These are phyloP conservation scores for Kentomonas sorsogonicus DNA, from an alignment of 208 protist species.

Conservation along the genomic window DNA sequence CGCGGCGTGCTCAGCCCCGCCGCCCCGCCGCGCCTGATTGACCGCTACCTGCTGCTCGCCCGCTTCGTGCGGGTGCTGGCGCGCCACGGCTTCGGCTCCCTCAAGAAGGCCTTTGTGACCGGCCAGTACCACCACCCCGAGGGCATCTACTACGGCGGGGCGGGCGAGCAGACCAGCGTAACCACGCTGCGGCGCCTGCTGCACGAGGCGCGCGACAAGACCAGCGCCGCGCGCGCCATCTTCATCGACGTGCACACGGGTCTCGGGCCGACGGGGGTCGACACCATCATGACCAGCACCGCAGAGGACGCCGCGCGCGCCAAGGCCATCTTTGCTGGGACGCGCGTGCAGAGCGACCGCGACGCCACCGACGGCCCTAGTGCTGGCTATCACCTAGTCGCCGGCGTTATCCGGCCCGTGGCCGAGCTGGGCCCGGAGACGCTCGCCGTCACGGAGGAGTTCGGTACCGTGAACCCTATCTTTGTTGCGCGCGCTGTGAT, in stretches of 20 bases:
- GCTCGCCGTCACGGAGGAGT: constrained; percentile 62
- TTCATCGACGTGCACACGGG: constrained; percentile 75
- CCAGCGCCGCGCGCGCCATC: constrained; percentile 37
- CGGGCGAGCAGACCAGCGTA: constrained; percentile 54
- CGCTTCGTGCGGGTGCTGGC: constrained; percentile 19
- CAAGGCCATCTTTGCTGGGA: constrained; percentile 27
- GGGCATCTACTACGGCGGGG: constrained; percentile 70
- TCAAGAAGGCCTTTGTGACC: constrained; percentile 52
- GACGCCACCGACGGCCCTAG: constrained; percentile 25
- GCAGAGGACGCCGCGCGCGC: constrained; percentile 18
- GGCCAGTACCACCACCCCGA: constrained; percentile 72
- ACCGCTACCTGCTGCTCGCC: constrained; percentile 64
- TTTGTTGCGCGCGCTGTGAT: constrained; percentile 53
- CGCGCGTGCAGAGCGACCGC: constrained; percentile 26
- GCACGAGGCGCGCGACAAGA: constrained; percentile 25
- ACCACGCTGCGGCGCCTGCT: constrained; percentile 46
- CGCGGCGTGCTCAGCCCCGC: constrained; percentile 21
- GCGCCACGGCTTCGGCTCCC: constrained; percentile 24
- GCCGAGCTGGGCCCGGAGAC: constrained; percentile 39
- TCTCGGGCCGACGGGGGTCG: constrained; percentile 46
- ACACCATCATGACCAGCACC: constrained; percentile 65
- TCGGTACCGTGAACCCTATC: constrained; percentile 58
- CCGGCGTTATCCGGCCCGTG: constrained; percentile 36
- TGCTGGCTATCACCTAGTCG: constrained; percentile 32
- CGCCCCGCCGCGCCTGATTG: constrained; percentile 49